phyloP scores from a whole-genome alignment of 768 basidiomycete species.

The Pisolithus orientalis region DNA sequence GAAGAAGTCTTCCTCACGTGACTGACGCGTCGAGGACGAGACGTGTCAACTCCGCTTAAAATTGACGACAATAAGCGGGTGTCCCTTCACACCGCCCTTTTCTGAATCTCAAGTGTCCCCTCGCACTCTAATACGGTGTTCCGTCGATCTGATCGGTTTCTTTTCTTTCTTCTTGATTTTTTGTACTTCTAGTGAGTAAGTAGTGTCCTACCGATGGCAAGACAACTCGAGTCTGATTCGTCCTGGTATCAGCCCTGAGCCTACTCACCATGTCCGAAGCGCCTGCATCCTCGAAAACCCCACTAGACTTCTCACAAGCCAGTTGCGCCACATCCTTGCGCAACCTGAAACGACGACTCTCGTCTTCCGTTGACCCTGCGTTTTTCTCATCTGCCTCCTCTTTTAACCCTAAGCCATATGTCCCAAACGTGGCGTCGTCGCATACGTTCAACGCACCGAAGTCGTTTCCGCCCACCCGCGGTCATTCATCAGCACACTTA shows the following conservation, averaged over 20 bases:
- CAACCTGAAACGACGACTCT: constrained; percentile 43
- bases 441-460: constrained; percentile 18
- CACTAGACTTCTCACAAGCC: constrained; percentile 21
- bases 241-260: background rate
- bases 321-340: constrained; percentile 18
- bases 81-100: constrained; percentile 8
- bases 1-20: constrained; percentile 27
- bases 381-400: constrained; percentile 62
- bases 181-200: constrained; percentile 8
- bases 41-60: constrained; percentile 44
- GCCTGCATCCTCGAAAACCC: constrained; percentile 9
- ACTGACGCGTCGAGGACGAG: constrained; percentile 28
- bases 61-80: constrained; percentile 20
- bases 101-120: constrained; percentile 21
- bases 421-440: constrained; percentile 30
- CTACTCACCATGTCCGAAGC: constrained; percentile 14
- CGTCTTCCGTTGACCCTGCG: constrained; percentile 40
- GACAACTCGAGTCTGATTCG: background rate
- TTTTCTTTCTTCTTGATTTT: background rate
- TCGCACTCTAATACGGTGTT: background rate
- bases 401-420: constrained; percentile 61
- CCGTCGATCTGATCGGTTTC: constrained; percentile 1
- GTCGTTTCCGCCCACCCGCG: constrained; percentile 24
- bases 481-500: constrained; percentile 23
- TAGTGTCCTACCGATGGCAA: background rate